Conservation (phyloP, 2,329 filamentous ascomycete genomes). For the Trichoderma sp. region DNA sequence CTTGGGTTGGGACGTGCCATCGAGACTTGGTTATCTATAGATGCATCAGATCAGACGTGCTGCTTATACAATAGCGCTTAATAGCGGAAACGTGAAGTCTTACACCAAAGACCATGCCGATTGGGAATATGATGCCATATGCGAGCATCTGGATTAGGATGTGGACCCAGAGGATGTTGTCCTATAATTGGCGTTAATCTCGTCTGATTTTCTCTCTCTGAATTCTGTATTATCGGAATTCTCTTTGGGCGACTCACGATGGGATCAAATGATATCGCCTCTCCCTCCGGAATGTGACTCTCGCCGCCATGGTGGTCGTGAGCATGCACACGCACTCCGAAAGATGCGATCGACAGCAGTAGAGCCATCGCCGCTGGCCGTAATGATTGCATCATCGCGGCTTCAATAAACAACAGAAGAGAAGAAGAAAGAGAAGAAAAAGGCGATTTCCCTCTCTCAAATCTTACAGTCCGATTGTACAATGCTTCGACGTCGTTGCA, state of each 20-base stretch:
- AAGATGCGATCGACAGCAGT: conserved; percentile 34
- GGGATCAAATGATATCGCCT: conserved; percentile 71
- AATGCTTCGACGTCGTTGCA: background rate
- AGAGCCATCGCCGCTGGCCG: conserved; percentile 27
- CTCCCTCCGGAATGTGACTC: conserved; percentile 67
- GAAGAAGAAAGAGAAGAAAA: conserved; percentile 9
- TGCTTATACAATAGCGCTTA: background rate
- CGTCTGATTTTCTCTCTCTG: background rate
- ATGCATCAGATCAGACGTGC: conserved; percentile 22
- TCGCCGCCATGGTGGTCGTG: conserved; percentile 55
- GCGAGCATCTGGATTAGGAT: conserved; percentile 85
- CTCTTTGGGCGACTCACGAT: conserved; percentile 58
- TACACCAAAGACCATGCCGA: conserved; percentile 94
- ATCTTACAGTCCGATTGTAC: background rate
- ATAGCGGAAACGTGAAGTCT: conserved; percentile 39
- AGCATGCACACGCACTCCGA: conserved; percentile 37
- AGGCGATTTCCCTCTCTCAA: background rate
- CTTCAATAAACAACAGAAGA: background rate
- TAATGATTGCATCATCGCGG: conserved; percentile 27
- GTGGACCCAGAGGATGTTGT: conserved; percentile 88
- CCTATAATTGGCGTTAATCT: conserved; percentile 53
- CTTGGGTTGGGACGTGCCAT: conserved; percentile 93
- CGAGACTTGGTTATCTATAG: conserved; percentile 79
- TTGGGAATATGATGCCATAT: conserved; percentile 90
- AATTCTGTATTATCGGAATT: background rate